These are phyloP conservation scores for Coemansia sp. DNA, from an alignment of 192 early-diverging fungal genomes.

Conservation along the genomic window DNA sequence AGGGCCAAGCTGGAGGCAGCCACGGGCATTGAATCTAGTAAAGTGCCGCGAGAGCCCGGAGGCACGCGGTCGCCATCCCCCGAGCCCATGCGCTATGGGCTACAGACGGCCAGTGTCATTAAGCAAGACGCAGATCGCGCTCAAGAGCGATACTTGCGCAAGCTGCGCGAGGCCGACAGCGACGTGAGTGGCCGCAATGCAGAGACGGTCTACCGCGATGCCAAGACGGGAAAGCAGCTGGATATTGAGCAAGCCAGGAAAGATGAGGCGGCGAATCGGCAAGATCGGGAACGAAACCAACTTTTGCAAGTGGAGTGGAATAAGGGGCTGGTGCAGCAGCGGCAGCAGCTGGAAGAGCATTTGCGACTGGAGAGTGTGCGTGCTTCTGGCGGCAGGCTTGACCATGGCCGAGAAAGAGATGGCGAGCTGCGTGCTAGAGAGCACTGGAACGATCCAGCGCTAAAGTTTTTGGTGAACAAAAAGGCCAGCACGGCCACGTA, in stretches of 20 bases:
- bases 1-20: slow-evolving; percentile 5
- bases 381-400: slow-evolving; percentile 43
- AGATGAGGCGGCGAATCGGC: slow-evolving; percentile 31
- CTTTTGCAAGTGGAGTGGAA: slow-evolving; percentile 56
- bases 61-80: background rate
- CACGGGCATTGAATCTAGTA: background rate
- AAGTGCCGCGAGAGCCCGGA: background rate
- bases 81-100: slow-evolving; percentile 25
- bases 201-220: slow-evolving; percentile 60
- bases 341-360: slow-evolving; percentile 20
- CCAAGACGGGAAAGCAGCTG: slow-evolving; percentile 55
- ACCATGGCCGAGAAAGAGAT: slow-evolving; percentile 49
- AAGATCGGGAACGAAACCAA: slow-evolving; percentile 34
- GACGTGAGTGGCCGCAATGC: slow-evolving; percentile 30
- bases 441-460: slow-evolving; percentile 72
- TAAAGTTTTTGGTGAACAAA: slow-evolving; percentile 49
- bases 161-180: slow-evolving; percentile 12
- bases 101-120: slow-evolving; percentile 33
- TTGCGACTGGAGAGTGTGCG: slow-evolving; percentile 30
- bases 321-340: slow-evolving; percentile 59
- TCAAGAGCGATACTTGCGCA: slow-evolving; percentile 26
- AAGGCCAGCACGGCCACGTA: slow-evolving; percentile 9
- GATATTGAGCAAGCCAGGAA: slow-evolving; percentile 52
- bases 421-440: slow-evolving; percentile 46
- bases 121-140: slow-evolving; percentile 23